Evolutionary conservation across 495 filamentous ascomycete species (phyloP), one percentile per base, ranked within the genome.

Genomic region (Penicillium soppii): DNA sequence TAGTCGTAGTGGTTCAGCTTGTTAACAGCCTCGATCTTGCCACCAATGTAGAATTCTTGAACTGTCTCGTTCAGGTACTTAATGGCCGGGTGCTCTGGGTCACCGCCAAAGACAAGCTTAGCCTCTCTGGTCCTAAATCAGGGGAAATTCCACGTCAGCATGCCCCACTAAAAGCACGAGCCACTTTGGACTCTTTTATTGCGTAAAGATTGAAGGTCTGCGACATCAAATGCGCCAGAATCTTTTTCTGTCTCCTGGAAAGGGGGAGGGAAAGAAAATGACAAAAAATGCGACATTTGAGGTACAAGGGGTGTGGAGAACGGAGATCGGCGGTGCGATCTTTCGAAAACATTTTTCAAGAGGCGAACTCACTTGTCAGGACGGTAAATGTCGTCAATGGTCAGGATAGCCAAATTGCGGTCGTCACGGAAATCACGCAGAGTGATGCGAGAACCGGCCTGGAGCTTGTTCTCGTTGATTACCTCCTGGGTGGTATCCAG

Each of bases 1-100:
- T 97, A 97, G 77, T 98, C 94, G 79, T 98, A 98, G 78, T 98
- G 95, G 75, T 92, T 90, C 27, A 96, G 79, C 65, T 87, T 84
- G 75, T 92, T 91, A 67, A 98, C 87, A 48, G 95, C 94, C 58
- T 97, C 89, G 45, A 98, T 73, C 81, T 90, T 95, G 66, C 94
- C 95, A 56, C 94, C 94, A 50, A 98, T 84, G 70, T 97, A 96
- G 72, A 85, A 95, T 36, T 96, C 91, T 57, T 88, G 71, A 40
- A 88, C 82, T 19, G 83, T 86, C 57, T 84, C 79, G 75, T 86
- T 85, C 32, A 98, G 83, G 73, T 92, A 96, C 58, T 85, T 87
- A 65, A 97, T 82, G 16, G 95, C 92, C 23, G 94, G 94, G 72
- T 98, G 94, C 57, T 92, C 89, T 40, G 85, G 82, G 65, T 97